Base-by-base conservation (phyloP, 2,329 filamentous ascomycete species). In the Penicillium sp. region DNA sequence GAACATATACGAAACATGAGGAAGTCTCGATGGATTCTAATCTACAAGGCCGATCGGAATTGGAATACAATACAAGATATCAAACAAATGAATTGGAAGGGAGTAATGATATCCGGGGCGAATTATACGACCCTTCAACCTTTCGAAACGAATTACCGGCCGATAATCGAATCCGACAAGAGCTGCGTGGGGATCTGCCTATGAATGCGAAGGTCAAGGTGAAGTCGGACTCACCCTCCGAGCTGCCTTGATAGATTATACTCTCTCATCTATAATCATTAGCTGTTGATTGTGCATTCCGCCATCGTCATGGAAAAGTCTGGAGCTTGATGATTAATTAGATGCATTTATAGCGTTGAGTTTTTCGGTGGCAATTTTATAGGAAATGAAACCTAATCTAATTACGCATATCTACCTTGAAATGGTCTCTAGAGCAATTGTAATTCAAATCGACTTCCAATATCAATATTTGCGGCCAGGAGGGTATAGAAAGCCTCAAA, bases 81-180 rank as follows among this genome's bases (percentile, higher is more conserved):
- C 20, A 26, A 26, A 15, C 13, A 9, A 40, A 17, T 17, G 36
- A 40, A 15, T 26, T 40, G 21, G 36, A 24, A 26, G 21, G 36
- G 21, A 26, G 26, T 40, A 24, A 24, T 26, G 20, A 26, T 12
- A 2, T 26, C 3, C 36, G 20, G 36, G 36, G 36, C 2, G 36
- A 40, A 17, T 40, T 40, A 40, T 40, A 40, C n/a, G 36, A 40
- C 10, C 36, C 36, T 40, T 40, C 36, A 9, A 20, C 36, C 3
- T 15, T 26, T 5, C 36, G n/a, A 40, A 40, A 40, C 20, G 36
- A 40, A 26, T 13, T 40, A 6, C 20, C 36, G 20, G 23, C 36
- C 6, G 20, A 40, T 37, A 17, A 21, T 37, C 34, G 34, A 37
- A 21, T 37, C 9, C 34, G 34, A 7, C 20, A n/a, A 12, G 36